Percentiles rank a stretch among this genome's conserved stretches.
Conservation (phyloP, 495 filamentous ascomycete genomes). For the Pyrenopolyporus hunteri region DNA sequence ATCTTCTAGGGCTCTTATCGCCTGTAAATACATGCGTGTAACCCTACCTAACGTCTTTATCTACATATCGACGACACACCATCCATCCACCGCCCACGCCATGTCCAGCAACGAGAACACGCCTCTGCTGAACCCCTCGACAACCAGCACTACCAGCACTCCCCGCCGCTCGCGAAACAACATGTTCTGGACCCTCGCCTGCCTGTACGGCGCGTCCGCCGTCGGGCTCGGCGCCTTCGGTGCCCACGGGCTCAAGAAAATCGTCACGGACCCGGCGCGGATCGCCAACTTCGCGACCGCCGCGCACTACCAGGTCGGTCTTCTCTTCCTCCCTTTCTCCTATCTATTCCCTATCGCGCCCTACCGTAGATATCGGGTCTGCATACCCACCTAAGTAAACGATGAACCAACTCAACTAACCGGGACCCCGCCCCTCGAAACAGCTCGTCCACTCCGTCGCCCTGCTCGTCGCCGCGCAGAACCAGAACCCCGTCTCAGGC, state of each 20-base stretch:
- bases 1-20: too few species aligned
- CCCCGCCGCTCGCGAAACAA: not conserved
- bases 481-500: constrained; percentile 46
- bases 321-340: not conserved
- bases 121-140: constrained; percentile 1
- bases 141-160: not conserved
- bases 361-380: too few species aligned
- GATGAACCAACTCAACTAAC: constrained; percentile 1
- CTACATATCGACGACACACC: too few species aligned
- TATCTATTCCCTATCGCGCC: too few species aligned
- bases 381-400: not conserved
- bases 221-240: constrained; percentile 69
- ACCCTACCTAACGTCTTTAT: too few species aligned
- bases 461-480: constrained; percentile 54
- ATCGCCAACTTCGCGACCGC: constrained; percentile 63
- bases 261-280: constrained; percentile 58
- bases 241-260: constrained; percentile 65
- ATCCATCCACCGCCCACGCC: not conserved
- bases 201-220: constrained; percentile 62
- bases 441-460: constrained; percentile 65
- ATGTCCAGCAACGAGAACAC: constrained; percentile 19
- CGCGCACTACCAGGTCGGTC: constrained; percentile 64
- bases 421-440: not conserved
- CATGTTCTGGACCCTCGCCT: constrained; percentile 63
- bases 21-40: too few species aligned